phyloP scores from a whole-genome alignment of 2,329 filamentous ascomycete species.

The Rhynchosporium graminicola region DNA sequence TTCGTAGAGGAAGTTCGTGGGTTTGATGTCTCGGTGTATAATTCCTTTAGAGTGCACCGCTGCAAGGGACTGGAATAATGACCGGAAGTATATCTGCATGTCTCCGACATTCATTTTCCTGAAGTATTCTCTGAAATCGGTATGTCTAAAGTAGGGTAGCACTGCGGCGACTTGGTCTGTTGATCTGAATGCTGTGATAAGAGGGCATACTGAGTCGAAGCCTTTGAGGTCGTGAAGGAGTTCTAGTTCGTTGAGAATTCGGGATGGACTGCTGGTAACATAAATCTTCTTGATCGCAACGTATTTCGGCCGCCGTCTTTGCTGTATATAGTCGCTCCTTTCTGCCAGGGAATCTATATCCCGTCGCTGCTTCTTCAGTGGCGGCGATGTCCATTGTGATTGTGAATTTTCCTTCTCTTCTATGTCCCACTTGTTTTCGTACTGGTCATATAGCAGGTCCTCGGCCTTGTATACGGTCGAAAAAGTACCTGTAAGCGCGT shows the following conservation, averaged over 20 bases:
- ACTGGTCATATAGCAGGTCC: conserved; percentile 81
- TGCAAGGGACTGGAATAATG: conserved; percentile 80
- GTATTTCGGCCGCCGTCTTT: conserved; percentile 64
- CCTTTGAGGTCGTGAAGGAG: conserved; percentile 83
- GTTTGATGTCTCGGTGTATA: conserved; percentile 94
- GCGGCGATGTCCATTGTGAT: conserved; percentile 72
- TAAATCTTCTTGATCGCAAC: conserved; percentile 99
- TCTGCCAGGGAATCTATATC: conserved; percentile 37
- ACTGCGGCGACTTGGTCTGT: conserved; percentile 95
- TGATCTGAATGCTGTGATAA: conserved; percentile 95
- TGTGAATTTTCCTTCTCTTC: conserved; percentile 63
- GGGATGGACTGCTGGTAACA: conserved; percentile 89
- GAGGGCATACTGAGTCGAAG: conserved; percentile 83
- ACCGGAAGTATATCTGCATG: conserved; percentile 86
- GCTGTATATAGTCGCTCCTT: conserved; percentile 38
- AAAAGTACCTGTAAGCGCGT: conserved; percentile 72
- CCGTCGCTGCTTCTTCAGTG: conserved; percentile 53
- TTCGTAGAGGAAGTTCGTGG: conserved; percentile 96
- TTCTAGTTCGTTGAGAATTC: conserved; percentile 95
- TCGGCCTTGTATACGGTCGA: conserved; percentile 99
- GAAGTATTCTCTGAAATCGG: conserved; percentile 94
- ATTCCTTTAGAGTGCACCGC: conserved; percentile 84
- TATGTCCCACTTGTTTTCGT: conserved; percentile 85
- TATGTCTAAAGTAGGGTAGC: conserved; percentile 92
- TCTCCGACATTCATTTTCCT: conserved; percentile 83